phyloP scores from a whole-genome alignment of 257 asterid genomes.

The Asclepias syriaca region DNA sequence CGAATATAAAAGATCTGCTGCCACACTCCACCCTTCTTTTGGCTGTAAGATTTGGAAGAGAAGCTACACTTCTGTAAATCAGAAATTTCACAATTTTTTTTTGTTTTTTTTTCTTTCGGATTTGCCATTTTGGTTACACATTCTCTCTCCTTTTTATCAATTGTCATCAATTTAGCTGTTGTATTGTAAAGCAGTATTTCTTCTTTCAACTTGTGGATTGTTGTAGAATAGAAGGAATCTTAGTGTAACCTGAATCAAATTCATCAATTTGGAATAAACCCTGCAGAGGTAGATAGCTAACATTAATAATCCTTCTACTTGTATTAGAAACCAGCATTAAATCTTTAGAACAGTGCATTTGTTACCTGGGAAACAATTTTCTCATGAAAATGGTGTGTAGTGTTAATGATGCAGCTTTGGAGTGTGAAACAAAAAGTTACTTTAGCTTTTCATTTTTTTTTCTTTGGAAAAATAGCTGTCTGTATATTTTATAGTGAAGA shows the following conservation, averaged over 20 bases:
- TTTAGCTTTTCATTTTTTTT: not conserved
- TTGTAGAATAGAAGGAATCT: not conserved
- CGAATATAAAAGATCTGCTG: too few relatives aligned
- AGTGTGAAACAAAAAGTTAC: not conserved
- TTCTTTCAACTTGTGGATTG: not conserved
- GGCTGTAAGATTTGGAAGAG: not conserved
- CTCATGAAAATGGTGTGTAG: not conserved
- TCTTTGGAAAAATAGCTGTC: not conserved
- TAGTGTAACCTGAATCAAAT: not conserved
- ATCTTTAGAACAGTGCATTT: not conserved
- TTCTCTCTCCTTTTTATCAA: not conserved
- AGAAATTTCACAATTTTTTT: too few relatives aligned
- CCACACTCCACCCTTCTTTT: too few relatives aligned
- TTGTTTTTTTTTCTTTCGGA: too few relatives aligned
- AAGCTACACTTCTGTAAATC: not conserved
- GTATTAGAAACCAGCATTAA: not conserved
- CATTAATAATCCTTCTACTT: not conserved
- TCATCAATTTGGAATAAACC: not conserved
- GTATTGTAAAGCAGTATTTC: not conserved
- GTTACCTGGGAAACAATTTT: not conserved
- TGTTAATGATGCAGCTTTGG: not conserved
- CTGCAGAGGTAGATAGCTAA: not conserved
- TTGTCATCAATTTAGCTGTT: not conserved
- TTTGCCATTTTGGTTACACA: too few relatives aligned
- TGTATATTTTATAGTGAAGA: not conserved